Evolutionary conservation across 2,329 filamentous ascomycete species (phyloP).

Genomic region (Penicillium sp.): DNA sequence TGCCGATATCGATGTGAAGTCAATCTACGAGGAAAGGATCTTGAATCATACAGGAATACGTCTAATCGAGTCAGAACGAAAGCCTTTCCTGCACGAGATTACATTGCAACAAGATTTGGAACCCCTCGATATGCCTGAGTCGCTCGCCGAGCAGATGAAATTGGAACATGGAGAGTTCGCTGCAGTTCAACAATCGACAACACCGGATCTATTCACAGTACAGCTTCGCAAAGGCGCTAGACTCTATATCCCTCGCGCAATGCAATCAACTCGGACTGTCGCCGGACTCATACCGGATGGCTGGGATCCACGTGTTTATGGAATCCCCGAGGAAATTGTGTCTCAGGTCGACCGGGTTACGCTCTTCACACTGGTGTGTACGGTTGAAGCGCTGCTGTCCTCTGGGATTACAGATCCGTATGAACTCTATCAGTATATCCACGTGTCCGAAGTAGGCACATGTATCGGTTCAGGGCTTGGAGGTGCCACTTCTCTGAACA

Average conservation of each 20-base stretch:
- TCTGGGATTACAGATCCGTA: constrained; percentile 97
- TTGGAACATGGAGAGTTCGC: too few species aligned
- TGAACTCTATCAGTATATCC: constrained; percentile 99
- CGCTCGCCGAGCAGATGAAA: too few species aligned
- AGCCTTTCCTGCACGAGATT: too few species aligned
- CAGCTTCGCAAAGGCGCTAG: constrained; percentile 91
- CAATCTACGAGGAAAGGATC: too few species aligned
- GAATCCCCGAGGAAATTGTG: constrained; percentile 94
- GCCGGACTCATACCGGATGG: too few species aligned
- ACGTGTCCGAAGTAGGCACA: constrained; percentile 95
- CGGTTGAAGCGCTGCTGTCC: constrained; percentile 54
- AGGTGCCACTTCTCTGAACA: constrained; percentile 78
- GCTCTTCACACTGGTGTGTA: constrained; percentile 86
- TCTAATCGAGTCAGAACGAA: too few species aligned
- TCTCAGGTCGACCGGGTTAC: constrained; percentile 94
- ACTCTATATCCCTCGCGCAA: constrained; percentile 89
- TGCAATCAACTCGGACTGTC: constrained; percentile 89
- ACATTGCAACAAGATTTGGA: too few species aligned
- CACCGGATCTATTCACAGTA: too few species aligned
- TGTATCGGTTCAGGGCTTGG: constrained; percentile 97
- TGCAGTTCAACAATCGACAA: too few species aligned
- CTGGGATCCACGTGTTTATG: constrained; percentile 93
- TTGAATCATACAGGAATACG: too few species aligned
- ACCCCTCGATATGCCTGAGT: too few species aligned
- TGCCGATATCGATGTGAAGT: too few species aligned